Evolutionary conservation across 2,329 filamentous ascomycete genomes (phyloP), one percentile per base, ranked within the genome.

Genomic region (Sporothrix curviconia): DNA sequence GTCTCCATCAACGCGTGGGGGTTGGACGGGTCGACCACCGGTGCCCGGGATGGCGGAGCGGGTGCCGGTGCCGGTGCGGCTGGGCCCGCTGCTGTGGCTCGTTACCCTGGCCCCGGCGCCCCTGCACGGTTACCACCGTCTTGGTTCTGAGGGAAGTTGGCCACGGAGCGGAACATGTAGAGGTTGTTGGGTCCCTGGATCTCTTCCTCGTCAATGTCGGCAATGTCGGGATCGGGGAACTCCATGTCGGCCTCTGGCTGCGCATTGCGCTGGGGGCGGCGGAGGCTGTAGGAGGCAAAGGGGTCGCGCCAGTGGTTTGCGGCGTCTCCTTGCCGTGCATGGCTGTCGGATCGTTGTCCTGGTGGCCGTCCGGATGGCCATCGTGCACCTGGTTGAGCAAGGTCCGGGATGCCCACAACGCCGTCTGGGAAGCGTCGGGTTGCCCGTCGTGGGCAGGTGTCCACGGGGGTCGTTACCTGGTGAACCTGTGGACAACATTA

Each of bases 271-370:
- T 37, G 43, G 44, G 15, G 25, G 46, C 46, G 44, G 8, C 19
- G 14, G 22, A 36, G 28, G n/a, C 28, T 24, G 7, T 24, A 28
- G 17, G 36, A 44, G 28, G 15, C 11, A 46, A 24, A 15, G n/a
- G n/a, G n/a, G n/a, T n/a, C n/a, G n/a, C n/a, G n/a, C n/a, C n/a
- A n/a, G n/a, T n/a, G n/a, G n/a, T n/a, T 42, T 19, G 25, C 22
- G 46, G 36, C 47, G 43, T 47, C 19, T 37, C 28, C 28, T 5
- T 32, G 28, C 28, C 28, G 28, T n/a, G n/a, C n/a, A n/a, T n/a
- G n/a, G n/a, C n/a, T n/a, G n/a, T n/a, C n/a, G 87, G 87, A 63
- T 91, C 87, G 64, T 83, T 83, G 2, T 80, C 78, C 7, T 19
- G 32, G 6, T 51, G 32, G 24, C 39, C 49, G 32, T 51, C 34